Evolutionary conservation across 768 basidiomycete species (phyloP), one percentile per base, ranked within the genome.

Genomic region (Amanita pallidorosea): DNA sequence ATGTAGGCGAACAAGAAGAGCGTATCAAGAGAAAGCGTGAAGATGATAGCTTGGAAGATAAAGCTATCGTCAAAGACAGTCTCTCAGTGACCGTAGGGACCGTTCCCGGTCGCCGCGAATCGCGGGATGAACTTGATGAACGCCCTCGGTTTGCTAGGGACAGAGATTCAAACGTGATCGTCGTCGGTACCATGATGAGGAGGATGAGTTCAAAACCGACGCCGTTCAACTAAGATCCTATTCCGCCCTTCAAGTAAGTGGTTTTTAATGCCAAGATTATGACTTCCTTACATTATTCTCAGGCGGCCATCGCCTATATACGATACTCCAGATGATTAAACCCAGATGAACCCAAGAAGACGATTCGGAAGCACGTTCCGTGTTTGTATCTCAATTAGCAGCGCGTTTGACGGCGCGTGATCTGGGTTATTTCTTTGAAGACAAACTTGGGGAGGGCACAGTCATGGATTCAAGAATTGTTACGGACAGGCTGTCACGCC

Each of bases 371-470:
- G 86, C 90, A 62, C 87, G 96, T 67, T 97, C 96, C 60, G 91
- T 97, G 58, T 98, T 98, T 70, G 92, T 96, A 64, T 95, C 94
- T 60, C 96, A 98, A 71, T 83, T 99, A 64, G 91, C 96, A 60
- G 92, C 93, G 55, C 85, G 92, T 62, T 81, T 98, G 65, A 97
- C 94, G 53, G 92, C 94, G 60, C 83, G 92, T 65, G 96, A 99
- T 72, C 74, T 99, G 69, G 94, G 94, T 57, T 89, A 93, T 70
- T 99, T 99, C 74, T 98, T 99, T 63, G 95, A 98, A 73, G 88
- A 95, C 64, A 90, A 94, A 65, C 75, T 97, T 41, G 95, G 94
- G 18, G 88, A 92, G 70, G 85, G 85, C 34, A 81, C 88, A 17
- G 96, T 99, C 6, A 84, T 94, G 74, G 96, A 99, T 61, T 88